Evolutionary conservation across 169 alveolate species (phyloP).

Genomic region (Plasmodium gaboni): DNA sequence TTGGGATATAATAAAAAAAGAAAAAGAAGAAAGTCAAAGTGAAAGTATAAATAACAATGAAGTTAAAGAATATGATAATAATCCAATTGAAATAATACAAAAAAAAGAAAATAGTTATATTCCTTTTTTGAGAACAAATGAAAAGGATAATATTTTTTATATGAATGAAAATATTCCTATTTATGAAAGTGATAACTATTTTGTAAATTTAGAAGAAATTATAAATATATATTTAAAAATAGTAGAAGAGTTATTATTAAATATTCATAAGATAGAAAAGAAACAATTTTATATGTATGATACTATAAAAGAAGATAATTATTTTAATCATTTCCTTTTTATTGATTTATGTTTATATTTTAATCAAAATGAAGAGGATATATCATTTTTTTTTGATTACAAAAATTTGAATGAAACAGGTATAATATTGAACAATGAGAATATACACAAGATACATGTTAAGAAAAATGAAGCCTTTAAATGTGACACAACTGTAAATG

Average conservation of each 20-base stretch:
- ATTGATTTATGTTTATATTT: constrained; percentile 59
- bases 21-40: background rate
- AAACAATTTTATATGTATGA: constrained; percentile 47
- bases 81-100: no score
- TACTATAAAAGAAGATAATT: constrained; percentile 46
- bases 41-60: background rate
- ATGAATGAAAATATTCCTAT: constrained; percentile 17
- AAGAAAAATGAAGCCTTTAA: background rate
- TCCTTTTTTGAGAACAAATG: constrained; percentile 9
- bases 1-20: background rate
- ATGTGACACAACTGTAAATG: no score
- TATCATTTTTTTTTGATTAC: constrained; percentile 20
- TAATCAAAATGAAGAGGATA: constrained; percentile 61
- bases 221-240: constrained; percentile 39
- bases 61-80: no score
- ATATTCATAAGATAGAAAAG: constrained; percentile 15
- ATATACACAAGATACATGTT: constrained; percentile 51
- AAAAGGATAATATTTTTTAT: constrained; percentile 16
- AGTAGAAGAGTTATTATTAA: constrained; percentile 25
- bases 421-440: constrained; percentile 34
- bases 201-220: constrained; percentile 45
- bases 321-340: constrained; percentile 37
- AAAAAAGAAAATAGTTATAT: background rate
- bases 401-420: constrained; percentile 12
- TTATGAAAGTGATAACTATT: constrained; percentile 19